These are phyloP conservation scores for Ramularia endophylla DNA, from an alignment of 2,329 filamentous ascomycete species.

Conservation along the genomic window DNA sequence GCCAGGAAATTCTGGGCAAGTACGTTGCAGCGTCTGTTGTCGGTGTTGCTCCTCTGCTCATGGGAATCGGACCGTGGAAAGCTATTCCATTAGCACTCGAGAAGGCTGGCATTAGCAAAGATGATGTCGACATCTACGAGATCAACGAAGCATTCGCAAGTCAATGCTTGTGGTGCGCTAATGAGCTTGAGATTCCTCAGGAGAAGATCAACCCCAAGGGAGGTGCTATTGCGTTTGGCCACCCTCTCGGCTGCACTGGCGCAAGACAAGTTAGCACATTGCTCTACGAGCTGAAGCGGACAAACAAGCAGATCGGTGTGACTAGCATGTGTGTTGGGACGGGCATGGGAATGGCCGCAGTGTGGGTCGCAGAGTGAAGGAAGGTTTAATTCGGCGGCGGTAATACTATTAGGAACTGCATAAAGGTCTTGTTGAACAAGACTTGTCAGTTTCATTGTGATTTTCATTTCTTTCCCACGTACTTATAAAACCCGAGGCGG, in stretches of 20 bases:
- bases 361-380: constrained; percentile 85
- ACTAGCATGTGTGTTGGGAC: constrained; percentile 97
- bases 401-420: not conserved
- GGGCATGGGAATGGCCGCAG: constrained; percentile 95
- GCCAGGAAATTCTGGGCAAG: constrained; percentile 87
- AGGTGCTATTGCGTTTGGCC: constrained; percentile 87
- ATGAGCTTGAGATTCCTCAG: constrained; percentile 73
- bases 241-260: constrained; percentile 84
- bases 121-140: constrained; percentile 95
- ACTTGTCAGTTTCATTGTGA: too few relatives aligned
- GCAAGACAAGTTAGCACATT: constrained; percentile 90
- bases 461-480: not conserved
- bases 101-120: constrained; percentile 77
- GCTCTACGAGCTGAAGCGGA: constrained; percentile 82
- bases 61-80: constrained; percentile 94
- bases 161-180: constrained; percentile 89
- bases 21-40: constrained; percentile 80
- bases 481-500: too few relatives aligned
- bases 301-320: constrained; percentile 76
- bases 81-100: constrained; percentile 88
- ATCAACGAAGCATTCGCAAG: constrained; percentile 99
- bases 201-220: constrained; percentile 98
- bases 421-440: too few relatives aligned
- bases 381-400: not conserved
- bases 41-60: constrained; percentile 85